Evolutionary conservation across 1,284 basidiomycete genomes (phyloP).

Genomic region (Ceratobasidium sp.): DNA sequence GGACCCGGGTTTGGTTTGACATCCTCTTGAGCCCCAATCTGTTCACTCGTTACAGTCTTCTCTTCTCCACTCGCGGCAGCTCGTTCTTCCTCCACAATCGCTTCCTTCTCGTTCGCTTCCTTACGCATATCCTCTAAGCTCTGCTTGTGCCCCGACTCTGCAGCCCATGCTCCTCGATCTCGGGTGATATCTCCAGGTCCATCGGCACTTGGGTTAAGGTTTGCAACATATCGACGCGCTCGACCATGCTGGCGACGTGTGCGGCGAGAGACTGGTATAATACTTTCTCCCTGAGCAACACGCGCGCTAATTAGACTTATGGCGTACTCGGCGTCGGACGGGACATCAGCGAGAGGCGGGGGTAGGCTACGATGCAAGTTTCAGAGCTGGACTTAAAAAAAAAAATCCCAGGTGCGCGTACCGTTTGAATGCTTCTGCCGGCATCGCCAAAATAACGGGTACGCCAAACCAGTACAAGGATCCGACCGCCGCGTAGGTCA

Average conservation of each 20-base stretch:
- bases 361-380: constrained; percentile 52
- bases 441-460: constrained; percentile 62
- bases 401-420: constrained; percentile 44
- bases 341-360: constrained; percentile 58
- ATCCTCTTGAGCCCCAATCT: not conserved
- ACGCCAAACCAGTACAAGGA: constrained; percentile 68
- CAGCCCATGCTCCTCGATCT: not conserved
- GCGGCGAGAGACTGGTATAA: constrained; percentile 47
- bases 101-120: constrained; percentile 28
- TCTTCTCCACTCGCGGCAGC: not conserved
- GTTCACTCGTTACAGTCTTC: not conserved
- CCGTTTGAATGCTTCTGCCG: constrained; percentile 58
- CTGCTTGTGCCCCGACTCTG: constrained; percentile 1
- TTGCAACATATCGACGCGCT: constrained; percentile 22
- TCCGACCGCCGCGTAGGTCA: constrained; percentile 57
- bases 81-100: constrained; percentile 6
- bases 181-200: not conserved
- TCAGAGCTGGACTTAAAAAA: not conserved
- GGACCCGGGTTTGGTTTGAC: not conserved
- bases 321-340: constrained; percentile 70
- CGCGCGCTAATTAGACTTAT: constrained; percentile 71
- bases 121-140: constrained; percentile 2
- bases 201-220: not conserved
- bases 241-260: constrained; percentile 3
- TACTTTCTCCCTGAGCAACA: constrained; percentile 61